Conservation (phyloP, 805 yeast species). For the Tetrapisispora arboricola region DNA sequence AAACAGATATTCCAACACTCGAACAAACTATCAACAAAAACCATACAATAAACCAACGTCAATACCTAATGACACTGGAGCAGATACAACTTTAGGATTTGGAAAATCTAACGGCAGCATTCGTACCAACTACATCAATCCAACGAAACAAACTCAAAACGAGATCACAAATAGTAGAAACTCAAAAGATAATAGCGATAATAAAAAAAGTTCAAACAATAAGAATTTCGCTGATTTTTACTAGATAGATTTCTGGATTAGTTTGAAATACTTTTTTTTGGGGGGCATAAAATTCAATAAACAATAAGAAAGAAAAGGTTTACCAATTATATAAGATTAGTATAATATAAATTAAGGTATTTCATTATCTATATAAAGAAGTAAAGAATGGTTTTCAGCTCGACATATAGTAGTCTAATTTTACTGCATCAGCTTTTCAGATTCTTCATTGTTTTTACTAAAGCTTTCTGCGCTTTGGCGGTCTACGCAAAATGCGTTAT, state of each 20-base stretch:
- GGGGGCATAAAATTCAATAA: too few relatives aligned
- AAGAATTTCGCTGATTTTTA: slow-evolving; percentile 5
- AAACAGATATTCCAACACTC: background rate
- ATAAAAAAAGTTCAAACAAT: background rate
- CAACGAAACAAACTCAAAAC: background rate
- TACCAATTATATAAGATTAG: too few relatives aligned
- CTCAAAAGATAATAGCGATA: background rate
- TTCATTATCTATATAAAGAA: too few relatives aligned
- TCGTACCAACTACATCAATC: background rate
- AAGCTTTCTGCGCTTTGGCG: background rate
- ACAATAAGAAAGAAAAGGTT: background rate
- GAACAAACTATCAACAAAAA: background rate
- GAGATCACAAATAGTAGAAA: too few relatives aligned
- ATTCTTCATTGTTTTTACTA: background rate
- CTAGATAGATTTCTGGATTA: background rate
- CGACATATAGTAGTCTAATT: background rate
- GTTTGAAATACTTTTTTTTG: background rate
- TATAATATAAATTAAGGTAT: too few relatives aligned
- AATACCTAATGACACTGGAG: background rate
- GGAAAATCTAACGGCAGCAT: too few relatives aligned
- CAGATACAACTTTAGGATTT: background rate
- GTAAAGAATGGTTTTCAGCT: too few relatives aligned
- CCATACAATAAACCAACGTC: background rate
- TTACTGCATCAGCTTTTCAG: background rate
- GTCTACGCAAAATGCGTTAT: background rate